Percentiles rank a stretch among this genome's conserved stretches.
phyloP scores from a whole-genome alignment of 371 early-diverging fungal genomes.

The Mucor indicus region DNA sequence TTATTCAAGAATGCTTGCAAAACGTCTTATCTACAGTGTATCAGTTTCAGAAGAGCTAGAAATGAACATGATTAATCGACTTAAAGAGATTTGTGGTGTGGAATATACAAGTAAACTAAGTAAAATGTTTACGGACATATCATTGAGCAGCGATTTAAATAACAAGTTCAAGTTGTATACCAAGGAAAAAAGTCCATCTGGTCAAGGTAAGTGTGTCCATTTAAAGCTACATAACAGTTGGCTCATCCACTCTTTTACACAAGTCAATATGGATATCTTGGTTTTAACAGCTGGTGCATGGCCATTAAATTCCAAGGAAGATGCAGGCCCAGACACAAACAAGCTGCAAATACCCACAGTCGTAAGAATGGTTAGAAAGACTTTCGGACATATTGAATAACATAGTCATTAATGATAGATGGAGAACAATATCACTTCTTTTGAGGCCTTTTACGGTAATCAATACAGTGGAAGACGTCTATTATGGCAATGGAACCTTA shows the following conservation, averaged over 20 bases:
- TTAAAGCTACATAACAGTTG: not conserved
- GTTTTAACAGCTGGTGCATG: conserved; percentile 90
- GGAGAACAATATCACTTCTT: conserved; percentile 67
- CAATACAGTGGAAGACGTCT: conserved; percentile 81
- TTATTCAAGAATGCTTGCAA: conserved; percentile 85
- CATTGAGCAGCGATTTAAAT: conserved; percentile 82
- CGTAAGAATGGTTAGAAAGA: conserved; percentile 28
- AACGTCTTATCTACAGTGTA: conserved; percentile 79
- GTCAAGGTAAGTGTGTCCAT: conserved; percentile 35
- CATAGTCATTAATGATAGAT: conserved; percentile 35
- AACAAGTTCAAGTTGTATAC: conserved; percentile 35
- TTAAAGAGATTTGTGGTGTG: conserved; percentile 89
- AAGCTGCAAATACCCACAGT: conserved; percentile 66
- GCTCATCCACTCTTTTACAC: not conserved
- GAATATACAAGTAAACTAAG: conserved; percentile 91
- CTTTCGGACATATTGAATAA: not conserved
- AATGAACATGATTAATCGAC: conserved; percentile 76
- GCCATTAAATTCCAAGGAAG: conserved; percentile 71
- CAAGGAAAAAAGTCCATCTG: conserved; percentile 30
- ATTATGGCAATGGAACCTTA: conserved; percentile 85
- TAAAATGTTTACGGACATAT: conserved; percentile 92
- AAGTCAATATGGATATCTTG: conserved; percentile 72
- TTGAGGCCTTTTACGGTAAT: conserved; percentile 71
- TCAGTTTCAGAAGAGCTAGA: conserved; percentile 86
- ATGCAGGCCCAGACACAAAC: conserved; percentile 40